Base-by-base conservation (phyloP, 1,139 yeast genomes). In the Pichia sp. region DNA sequence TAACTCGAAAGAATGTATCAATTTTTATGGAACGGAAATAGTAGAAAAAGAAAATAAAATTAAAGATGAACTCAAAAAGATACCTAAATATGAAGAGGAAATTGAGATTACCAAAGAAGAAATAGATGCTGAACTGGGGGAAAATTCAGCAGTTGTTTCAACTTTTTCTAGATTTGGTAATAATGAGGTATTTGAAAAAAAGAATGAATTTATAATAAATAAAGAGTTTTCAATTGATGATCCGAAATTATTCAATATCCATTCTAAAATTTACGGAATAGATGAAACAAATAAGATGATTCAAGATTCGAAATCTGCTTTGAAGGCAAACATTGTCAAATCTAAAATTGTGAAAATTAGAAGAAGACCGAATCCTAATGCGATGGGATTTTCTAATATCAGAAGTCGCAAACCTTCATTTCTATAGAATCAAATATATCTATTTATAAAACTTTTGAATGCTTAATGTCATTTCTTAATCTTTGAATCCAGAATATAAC, bases 401-500 rank as follows among this genome's bases (percentile, higher is more conserved):
- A 59, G 61, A 40, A 65, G 67, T 4, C 60, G 64, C 36, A 67
- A 62, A 50, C 73, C 77, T 9, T 69, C 73, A 3, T 72, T 69
- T 53, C 57, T 57, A 35, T 48, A 31, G 33, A 31, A 31, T 8
- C 33, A 31, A 31, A 31, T 31, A 31, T 1, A 31, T 11, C 11
- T n/a, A 34, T 23, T 45, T 59, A 75, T 49, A 76, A 66, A 41
- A 76, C 64, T 54, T 77, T 77, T 7, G 79, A 65, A 56, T 75
- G 81, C 54, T 75, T 75, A 44, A 75, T 73, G 52, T 75, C 80
- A 48, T 65, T 72, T 59, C 79, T 69, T 47, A 76, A 65, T 55
- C 74, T 65, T 55, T 69, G 69, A 27, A 75, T 67, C 48, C 73
- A 62, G 7, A 69, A 56, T 3, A 67, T 62, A 46, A 73, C 65